Percentiles rank a stretch among this genome's conserved stretches.
phyloP scores from a whole-genome alignment of 805 yeast genomes.

The Candida anglica region DNA sequence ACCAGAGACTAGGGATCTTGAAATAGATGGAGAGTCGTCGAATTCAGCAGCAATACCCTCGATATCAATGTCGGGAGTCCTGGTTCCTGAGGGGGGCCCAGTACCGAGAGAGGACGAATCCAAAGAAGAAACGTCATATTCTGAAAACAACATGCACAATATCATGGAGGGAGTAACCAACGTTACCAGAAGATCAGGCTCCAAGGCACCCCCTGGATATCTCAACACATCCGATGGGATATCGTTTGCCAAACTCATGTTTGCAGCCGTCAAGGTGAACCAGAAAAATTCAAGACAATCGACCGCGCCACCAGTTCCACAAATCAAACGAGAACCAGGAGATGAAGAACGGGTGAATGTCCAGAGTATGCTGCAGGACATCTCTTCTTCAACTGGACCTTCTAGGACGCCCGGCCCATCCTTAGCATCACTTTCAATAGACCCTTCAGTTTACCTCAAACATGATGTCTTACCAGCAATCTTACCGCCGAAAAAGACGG shows the following conservation, averaged over 20 bases:
- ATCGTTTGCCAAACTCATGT: slow-evolving; percentile 72
- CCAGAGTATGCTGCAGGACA: background rate
- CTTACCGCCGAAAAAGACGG: slow-evolving; percentile 68
- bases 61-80: too few relatives aligned
- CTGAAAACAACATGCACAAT: slow-evolving; percentile 1
- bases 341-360: background rate
- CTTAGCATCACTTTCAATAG: slow-evolving; percentile 1
- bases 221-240: slow-evolving; percentile 19
- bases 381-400: slow-evolving; percentile 20
- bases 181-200: slow-evolving; percentile 3
- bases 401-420: slow-evolving; percentile 12
- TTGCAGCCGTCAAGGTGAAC: slow-evolving; percentile 68
- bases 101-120: background rate
- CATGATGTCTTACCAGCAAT: slow-evolving; percentile 35
- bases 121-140: background rate
- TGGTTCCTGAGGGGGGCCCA: background rate
- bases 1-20: background rate
- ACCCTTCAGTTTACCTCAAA: slow-evolving; percentile 3
- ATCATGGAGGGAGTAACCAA: slow-evolving; percentile 3
- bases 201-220: slow-evolving; percentile 3
- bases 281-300: slow-evolving; percentile 12
- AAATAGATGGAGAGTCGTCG: background rate
- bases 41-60: background rate
- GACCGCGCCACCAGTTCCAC: slow-evolving; percentile 10
- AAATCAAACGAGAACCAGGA: too few relatives aligned